These are phyloP conservation scores for Cutaneotrichosporon arboriforme DNA, from an alignment of 1,284 basidiomycete genomes.

Conservation along the genomic window DNA sequence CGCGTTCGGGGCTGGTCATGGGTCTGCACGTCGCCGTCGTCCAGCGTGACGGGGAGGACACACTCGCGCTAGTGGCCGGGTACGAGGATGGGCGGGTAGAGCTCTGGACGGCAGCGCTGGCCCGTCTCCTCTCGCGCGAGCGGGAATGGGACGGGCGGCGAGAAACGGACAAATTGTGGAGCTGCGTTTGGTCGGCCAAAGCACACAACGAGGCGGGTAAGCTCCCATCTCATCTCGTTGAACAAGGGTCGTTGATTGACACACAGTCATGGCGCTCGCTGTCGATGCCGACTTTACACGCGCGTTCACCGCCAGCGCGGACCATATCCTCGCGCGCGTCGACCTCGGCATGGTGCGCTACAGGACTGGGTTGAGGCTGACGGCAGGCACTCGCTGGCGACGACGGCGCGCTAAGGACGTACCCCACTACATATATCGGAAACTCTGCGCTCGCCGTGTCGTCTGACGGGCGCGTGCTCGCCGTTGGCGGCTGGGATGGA, in stretches of 20 bases:
- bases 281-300: conserved; percentile 58
- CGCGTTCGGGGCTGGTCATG: conserved; percentile 70
- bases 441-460: conserved; percentile 68
- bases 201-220: conserved; percentile 72
- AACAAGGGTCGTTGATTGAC: too few relatives aligned
- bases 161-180: conserved; percentile 55
- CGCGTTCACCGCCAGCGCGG: conserved; percentile 74
- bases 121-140: background rate
- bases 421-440: conserved; percentile 66
- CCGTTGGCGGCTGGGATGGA: conserved; percentile 83
- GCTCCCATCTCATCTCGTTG: too few relatives aligned
- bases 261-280: conserved; percentile 82
- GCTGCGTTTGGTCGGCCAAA: conserved; percentile 61
- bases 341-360: conserved; percentile 16
- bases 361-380: background rate
- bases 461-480: conserved; percentile 68
- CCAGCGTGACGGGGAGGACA: conserved; percentile 4
- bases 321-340: conserved; percentile 70
- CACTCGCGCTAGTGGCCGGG: conserved; percentile 59
- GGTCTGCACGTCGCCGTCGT: conserved; percentile 53
- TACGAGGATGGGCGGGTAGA: conserved; percentile 77
- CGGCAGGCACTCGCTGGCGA: conserved; percentile 2
- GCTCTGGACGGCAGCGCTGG: conserved; percentile 54
- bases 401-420: conserved; percentile 11
- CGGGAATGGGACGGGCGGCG: conserved; percentile 23